Evolutionary conservation across 441 rosid genomes (phyloP), one percentile per base, ranked within the genome.

Genomic region (Syzygium syzygioides): DNA sequence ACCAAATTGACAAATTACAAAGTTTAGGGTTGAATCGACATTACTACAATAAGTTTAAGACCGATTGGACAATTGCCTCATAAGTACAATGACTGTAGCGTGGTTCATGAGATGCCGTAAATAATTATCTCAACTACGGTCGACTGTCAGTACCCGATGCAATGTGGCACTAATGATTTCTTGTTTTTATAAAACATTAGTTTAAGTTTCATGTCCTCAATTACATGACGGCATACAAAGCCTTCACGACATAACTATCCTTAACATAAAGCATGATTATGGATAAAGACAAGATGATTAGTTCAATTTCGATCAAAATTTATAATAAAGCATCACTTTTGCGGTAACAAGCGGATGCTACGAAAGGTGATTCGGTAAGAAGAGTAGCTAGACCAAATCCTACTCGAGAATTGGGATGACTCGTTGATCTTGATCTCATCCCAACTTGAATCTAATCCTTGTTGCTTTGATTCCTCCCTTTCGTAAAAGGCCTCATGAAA

Each of bases 21-120:
- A 60, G 9, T 60, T 60, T 60, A 28, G 0, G 0, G 28, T 28
- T 60, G 8, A 25, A 60, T 60, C 0, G 6, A 60, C n/a, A 60
- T 60, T 0, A 6, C 0, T 60, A 28, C 0, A 60, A 60, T 60
- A 60, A 60, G 4, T 6, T 14, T 1, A 13, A 0, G 68, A 28
- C n/a, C 14, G 18, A 60, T 60, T 28, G 34, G 17, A 28, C n/a
- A 60, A 60, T 60, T 5, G 28, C 9, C 15, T 2, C 34, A 28
- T 28, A 28, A 60, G 14, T 6, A 60, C 3, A 60, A 3, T 6
- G 68, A 60, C 4, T 60, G 14, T 1, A 1, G 34, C 4, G 68
- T 7, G 19, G 19, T 60, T 60, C 18, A 6, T 60, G 14, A 60
- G 68, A 60, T 60, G 68, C 4, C 6, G 4, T 32, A 28, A 28